Conservation (phyloP, 257 asterid species). For the Fraxinus anomala region DNA sequence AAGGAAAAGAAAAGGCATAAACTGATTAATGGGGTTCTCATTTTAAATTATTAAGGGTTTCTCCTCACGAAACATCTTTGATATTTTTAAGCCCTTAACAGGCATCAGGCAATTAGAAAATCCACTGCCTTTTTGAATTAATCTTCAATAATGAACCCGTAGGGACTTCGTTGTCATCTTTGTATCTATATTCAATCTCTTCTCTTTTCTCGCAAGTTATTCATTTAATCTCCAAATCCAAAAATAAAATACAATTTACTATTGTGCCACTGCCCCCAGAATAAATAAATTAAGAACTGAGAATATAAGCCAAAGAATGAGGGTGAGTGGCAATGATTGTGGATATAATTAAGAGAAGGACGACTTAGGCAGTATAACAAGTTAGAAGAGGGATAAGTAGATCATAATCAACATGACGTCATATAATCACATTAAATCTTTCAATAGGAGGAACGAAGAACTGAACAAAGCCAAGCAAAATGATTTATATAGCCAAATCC, state of each 20-base stretch:
- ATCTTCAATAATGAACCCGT: slow-evolving; percentile 1
- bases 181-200: neutral
- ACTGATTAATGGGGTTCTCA: neutral
- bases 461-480: neutral
- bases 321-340: too few species aligned
- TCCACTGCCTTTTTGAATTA: neutral
- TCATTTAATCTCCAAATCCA: neutral
- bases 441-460: neutral
- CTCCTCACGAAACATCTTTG: neutral
- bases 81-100: neutral
- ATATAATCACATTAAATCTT: neutral
- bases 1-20: too few species aligned
- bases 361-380: too few species aligned
- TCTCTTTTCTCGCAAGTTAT: too few species aligned
- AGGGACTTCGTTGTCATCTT: neutral
- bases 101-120: neutral
- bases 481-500: neutral
- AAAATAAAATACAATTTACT: too few species aligned
- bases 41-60: neutral
- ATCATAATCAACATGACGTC: neutral
- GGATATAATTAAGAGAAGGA: too few species aligned
- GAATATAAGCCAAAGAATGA: too few species aligned
- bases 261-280: neutral
- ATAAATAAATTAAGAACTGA: too few species aligned
- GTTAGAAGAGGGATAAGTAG: too few species aligned